Evolutionary conservation across 192 early-diverging fungal genomes (phyloP).

Genomic region (Umbelopsis sp.): DNA sequence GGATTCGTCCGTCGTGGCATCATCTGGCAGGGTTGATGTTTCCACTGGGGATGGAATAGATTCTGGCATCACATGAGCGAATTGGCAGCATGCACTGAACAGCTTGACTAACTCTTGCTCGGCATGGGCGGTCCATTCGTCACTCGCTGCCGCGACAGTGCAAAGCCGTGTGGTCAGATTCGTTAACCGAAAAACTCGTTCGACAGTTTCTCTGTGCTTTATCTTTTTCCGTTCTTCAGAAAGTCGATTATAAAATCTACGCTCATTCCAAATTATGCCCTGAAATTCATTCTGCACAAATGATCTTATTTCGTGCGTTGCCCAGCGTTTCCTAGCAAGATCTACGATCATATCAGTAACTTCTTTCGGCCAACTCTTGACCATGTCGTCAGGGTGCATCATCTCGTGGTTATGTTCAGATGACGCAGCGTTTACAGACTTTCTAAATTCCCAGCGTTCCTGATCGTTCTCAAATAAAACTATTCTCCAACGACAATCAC

Average conservation of each 20-base stretch:
- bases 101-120: constrained; percentile 18
- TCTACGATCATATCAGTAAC: constrained; percentile 55
- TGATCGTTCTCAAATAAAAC: constrained; percentile 57
- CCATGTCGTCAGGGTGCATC: constrained; percentile 53
- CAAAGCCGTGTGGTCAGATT: constrained; percentile 50
- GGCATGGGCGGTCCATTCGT: constrained; percentile 35
- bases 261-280: constrained; percentile 56
- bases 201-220: constrained; percentile 44
- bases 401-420: constrained; percentile 60
- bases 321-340: constrained; percentile 49
- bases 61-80: constrained; percentile 3
- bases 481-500: constrained; percentile 64
- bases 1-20: not conserved
- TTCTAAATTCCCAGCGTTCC: constrained; percentile 55
- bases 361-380: constrained; percentile 52
- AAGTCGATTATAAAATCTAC: constrained; percentile 60
- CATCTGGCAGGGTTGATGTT: not conserved
- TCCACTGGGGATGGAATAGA: constrained; percentile 14
- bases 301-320: constrained; percentile 48
- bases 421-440: constrained; percentile 57
- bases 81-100: constrained; percentile 8
- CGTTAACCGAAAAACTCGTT: constrained; percentile 45
- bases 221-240: constrained; percentile 55
- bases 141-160: constrained; percentile 39
- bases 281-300: constrained; percentile 56